These are phyloP conservation scores for Sporothrix curviconia DNA, from an alignment of 2,329 filamentous ascomycete genomes.

Conservation along the genomic window DNA sequence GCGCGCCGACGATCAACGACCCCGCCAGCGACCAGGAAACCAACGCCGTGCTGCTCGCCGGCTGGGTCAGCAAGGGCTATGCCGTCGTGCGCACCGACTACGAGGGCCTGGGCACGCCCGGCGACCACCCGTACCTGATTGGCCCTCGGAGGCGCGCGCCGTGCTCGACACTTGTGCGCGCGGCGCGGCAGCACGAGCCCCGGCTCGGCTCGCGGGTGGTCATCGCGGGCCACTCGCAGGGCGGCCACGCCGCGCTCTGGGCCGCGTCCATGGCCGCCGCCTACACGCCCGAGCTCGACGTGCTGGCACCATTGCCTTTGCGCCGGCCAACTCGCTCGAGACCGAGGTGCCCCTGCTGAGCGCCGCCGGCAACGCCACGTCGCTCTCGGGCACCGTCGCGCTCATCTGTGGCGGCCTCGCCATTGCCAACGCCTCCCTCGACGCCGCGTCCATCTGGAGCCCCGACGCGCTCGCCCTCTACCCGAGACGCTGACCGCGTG, in stretches of 20 bases:
- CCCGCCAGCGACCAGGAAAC: background rate
- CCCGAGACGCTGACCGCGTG: background rate
- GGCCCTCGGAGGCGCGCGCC: background rate
- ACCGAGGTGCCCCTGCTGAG: background rate
- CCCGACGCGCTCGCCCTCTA: background rate
- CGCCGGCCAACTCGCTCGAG: constrained; percentile 1
- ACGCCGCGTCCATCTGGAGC: background rate
- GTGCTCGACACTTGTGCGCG: background rate
- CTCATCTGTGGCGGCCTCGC: background rate
- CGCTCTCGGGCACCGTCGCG: background rate
- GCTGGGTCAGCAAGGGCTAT: background rate
- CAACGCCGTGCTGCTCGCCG: background rate
- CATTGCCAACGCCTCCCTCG: background rate
- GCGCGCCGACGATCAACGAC: background rate
- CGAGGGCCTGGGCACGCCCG: constrained; percentile 4
- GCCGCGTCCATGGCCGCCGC: background rate
- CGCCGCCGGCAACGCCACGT: background rate
- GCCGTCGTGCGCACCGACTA: background rate
- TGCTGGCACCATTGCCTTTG: background rate
- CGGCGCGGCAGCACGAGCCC: background rate
- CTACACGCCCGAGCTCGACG: constrained; percentile 4
- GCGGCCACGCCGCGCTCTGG: constrained; percentile 1
- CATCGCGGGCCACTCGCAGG: constrained; percentile 3
- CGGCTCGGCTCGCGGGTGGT: background rate
- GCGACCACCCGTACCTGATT: constrained; percentile 5